Conservation (phyloP, 352 stramenopile genomes). For the Globisporangium paddicum region DNA sequence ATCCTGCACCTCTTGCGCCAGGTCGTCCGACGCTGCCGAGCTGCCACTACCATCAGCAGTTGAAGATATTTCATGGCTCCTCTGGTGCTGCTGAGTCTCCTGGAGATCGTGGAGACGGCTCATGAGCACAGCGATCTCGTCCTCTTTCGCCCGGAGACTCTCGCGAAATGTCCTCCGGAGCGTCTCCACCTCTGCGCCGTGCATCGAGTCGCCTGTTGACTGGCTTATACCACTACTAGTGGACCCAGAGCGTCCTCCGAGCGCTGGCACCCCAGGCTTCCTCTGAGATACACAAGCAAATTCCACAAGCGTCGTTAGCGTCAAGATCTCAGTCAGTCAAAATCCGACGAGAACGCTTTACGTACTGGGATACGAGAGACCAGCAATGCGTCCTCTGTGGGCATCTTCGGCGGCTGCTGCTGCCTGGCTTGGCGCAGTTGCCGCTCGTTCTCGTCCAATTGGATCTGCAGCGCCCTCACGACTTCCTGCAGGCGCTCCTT, state of each 20-base stretch:
- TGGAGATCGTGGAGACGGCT: constrained; percentile 24
- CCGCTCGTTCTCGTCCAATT: constrained; percentile 63
- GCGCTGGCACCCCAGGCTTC: constrained; percentile 16
- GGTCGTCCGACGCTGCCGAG: neutral
- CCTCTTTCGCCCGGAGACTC: constrained; percentile 53
- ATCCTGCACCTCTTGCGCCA: constrained; percentile 39
- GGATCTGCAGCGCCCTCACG: constrained; percentile 40
- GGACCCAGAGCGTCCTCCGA: neutral
- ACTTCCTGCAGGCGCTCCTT: constrained; percentile 60
- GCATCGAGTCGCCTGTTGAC: constrained; percentile 11
- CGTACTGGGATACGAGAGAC: constrained; percentile 33
- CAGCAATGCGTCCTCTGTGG: neutral
- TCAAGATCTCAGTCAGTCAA: neutral
- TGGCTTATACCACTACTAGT: constrained; percentile 1
- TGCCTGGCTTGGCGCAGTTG: constrained; percentile 22
- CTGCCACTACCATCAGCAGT: neutral
- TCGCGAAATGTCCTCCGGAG: constrained; percentile 46
- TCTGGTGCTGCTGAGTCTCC: constrained; percentile 1
- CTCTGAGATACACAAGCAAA: constrained; percentile 13
- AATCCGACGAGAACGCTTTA: neutral
- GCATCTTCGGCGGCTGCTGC: constrained; percentile 5
- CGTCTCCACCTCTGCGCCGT: constrained; percentile 31
- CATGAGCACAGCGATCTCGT: constrained; percentile 48
- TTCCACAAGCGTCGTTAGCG: neutral
- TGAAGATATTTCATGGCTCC: neutral